Percentiles rank a stretch among this genome's conserved stretches.
These are phyloP conservation scores for Linnemannia exigua DNA, from an alignment of 192 early-diverging fungal genomes.

Conservation along the genomic window DNA sequence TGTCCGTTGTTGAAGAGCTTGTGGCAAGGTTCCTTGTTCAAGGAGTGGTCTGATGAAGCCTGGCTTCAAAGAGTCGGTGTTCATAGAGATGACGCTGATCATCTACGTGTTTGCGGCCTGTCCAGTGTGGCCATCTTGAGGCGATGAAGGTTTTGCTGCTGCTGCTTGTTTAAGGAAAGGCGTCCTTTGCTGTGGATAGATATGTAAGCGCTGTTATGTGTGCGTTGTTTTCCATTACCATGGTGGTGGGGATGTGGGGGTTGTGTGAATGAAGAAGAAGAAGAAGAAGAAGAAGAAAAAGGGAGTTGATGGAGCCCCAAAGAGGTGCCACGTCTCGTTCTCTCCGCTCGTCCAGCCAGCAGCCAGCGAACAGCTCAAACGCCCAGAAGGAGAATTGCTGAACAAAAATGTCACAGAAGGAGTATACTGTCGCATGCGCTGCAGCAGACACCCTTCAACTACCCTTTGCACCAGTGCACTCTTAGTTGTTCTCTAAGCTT, in stretches of 20 bases:
- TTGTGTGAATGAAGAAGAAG: neutral
- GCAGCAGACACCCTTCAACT: neutral
- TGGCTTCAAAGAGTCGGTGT: neutral
- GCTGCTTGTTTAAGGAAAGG: neutral
- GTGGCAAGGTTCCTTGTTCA: neutral
- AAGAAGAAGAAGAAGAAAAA: neutral
- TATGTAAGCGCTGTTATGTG: neutral
- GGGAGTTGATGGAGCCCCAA: neutral
- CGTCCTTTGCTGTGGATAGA: neutral
- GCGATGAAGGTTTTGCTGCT: neutral
- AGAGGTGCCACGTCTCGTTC: slow-evolving; percentile 4
- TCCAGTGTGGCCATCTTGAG: neutral
- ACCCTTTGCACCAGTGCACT: neutral
- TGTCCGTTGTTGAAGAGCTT: neutral
- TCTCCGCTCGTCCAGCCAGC: neutral
- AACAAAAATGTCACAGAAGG: slow-evolving; percentile 6
- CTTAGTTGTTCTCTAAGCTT: neutral
- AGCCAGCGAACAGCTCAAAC: neutral
- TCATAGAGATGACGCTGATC: neutral
- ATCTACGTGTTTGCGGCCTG: neutral
- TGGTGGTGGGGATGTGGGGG: neutral
- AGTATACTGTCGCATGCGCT: neutral
- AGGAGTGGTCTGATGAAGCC: neutral
- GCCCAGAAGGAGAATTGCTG: neutral
- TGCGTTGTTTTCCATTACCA: neutral